Base-by-base conservation (phyloP, 2,329 filamentous ascomycete species). In the Sphaerostilbella broomeana region DNA sequence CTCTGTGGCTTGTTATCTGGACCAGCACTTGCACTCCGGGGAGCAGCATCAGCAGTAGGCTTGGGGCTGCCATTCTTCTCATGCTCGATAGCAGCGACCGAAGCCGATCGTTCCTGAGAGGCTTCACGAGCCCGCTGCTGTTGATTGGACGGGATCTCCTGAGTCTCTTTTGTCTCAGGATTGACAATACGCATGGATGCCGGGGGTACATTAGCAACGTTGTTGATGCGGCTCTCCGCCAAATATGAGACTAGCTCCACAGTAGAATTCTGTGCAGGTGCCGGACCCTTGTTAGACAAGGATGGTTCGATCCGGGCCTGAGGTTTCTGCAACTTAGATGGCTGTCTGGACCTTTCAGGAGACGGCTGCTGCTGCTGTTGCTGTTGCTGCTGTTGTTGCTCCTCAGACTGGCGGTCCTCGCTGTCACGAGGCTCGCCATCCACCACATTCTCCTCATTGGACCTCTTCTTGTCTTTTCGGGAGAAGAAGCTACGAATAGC, bases 251-350 rank as follows among this genome's bases (percentile, higher is more conserved):
- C 62, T 16, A 68, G 60, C 40, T 72, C 68, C 44, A 63, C 53
- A 21, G 60, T 64, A 4, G 59, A 47, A 31, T 59, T 58, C 26
- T 59, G 56, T 8, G 50, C 45, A 4, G 54, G 51, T 19, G 51
- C 43, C 17, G 51, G 50, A 8, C 59, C 45, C 50, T 68, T 74
- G 19, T 63, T 60, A 15, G 50, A 65, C 11, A 68, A 64, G 5
- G 69, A 72, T 6, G 67, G 60, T 40, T 75, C 72, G 8, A 53
- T 59, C 34, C 70, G 59, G 1, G 75, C 72, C 42, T 73, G 73
- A 40, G 74, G 72, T 59, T 88, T 88, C 53, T 86, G 82, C 37
- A 87, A 65, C 58, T 86, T 88, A 63, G 75, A 78, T 4, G 75
- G 61, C 40, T 75, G 70, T 44, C 78, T 70, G 13, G 47, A 38